Base-by-base conservation (phyloP, 129 eudicot genomes). In the Mikania micrantha region DNA sequence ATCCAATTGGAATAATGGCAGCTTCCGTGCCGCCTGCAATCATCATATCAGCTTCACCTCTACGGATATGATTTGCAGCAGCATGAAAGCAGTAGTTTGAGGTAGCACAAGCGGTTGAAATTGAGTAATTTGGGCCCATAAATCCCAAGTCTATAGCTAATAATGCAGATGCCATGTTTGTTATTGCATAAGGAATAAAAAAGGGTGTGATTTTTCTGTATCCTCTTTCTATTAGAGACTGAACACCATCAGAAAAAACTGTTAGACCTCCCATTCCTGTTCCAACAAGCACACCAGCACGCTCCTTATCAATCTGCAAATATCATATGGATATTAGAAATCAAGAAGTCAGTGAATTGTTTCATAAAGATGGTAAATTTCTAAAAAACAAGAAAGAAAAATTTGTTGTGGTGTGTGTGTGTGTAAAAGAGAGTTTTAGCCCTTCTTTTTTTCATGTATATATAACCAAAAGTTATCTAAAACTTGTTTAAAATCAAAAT, bases 1-100 rank as follows among this genome's bases (percentile, higher is more conserved):
- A 74, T 1, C 97, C 97, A 73, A 94, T 85, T 29, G 99, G 99
- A 66, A 84, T 80, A 61, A 94, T 85, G 20, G 95, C 94, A 67
- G 99, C 97, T 83, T 94, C 99, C 6, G 99, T 85, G 42, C 99
- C 99, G 60, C 99, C 99, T 73, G 97, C 95, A 76, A 94, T 34
- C 99, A 94, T 94, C 81, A 94, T n/a, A 72, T 94, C 99, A 64
- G 99, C 99, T 75, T 94, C 99, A 50, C 99, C 97, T 25, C 97
- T 80, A 24, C 99, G 88, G 28, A 94, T 94, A 70, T 94, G 99
- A 77, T 94, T 94, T 52, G 99, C 99, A 66, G 99, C 99, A 49
- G 99, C 95, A 57, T 89, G 87, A 67, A 94, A 89, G 76, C 97
- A 94, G 67, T 87, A 94, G 78, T 94, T 94, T 29, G 99, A 94